Percentiles rank a stretch among this genome's conserved stretches.
These are phyloP conservation scores for Boechera retrofracta DNA, from an alignment of 345 rosid species.

Conservation along the genomic window DNA sequence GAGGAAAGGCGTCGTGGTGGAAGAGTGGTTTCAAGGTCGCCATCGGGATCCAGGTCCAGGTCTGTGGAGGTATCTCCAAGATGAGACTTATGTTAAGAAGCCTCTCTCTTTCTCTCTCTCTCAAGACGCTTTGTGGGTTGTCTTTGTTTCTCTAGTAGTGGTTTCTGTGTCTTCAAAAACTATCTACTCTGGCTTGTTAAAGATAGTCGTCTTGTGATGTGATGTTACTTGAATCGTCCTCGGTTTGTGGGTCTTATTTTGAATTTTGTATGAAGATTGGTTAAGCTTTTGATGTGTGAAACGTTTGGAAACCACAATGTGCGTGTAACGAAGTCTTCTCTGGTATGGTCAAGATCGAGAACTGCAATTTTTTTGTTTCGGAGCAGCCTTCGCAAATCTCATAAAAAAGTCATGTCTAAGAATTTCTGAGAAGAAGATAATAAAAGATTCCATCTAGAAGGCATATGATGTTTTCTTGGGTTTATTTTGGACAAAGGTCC, in stretches of 20 bases:
- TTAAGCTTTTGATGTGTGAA: constrained; percentile 19
- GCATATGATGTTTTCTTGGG: background rate
- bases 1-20: constrained; percentile 53
- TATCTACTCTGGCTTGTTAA: constrained; percentile 20
- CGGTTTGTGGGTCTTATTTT: background rate
- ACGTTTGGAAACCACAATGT: background rate
- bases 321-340: background rate
- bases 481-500: constrained; percentile 1
- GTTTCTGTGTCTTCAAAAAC: background rate
- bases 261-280: constrained; percentile 23
- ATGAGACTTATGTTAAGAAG: constrained; percentile 22
- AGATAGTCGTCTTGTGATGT: constrained; percentile 8
- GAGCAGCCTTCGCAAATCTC: background rate
- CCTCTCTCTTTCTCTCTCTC: background rate
- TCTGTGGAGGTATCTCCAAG: constrained; percentile 67
- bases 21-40: constrained; percentile 63
- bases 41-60: constrained; percentile 76
- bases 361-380: too few relatives aligned
- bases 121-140: constrained; percentile 6
- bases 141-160: constrained; percentile 11
- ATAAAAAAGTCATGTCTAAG: background rate
- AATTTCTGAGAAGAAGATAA: constrained; percentile 14
- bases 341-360: constrained; percentile 9
- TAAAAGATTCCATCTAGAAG: background rate
- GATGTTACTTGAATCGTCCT: constrained; percentile 5